These are phyloP conservation scores for Magnaporthiopsis poae DNA, from an alignment of 2,329 filamentous ascomycete species.

Conservation along the genomic window DNA sequence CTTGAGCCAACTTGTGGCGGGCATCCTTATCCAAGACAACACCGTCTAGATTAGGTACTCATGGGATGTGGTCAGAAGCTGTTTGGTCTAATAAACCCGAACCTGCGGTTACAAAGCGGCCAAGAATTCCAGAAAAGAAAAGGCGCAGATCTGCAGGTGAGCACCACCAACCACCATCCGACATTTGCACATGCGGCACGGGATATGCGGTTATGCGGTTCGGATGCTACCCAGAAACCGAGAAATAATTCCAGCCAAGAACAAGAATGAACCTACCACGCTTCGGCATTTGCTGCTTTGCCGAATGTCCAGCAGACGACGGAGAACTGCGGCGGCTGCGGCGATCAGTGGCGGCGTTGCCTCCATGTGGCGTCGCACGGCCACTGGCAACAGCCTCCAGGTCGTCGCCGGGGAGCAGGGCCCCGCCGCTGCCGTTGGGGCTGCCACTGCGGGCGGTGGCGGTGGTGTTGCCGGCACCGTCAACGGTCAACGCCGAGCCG, in stretches of 20 bases:
- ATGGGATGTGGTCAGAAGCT: slow-evolving; percentile 11
- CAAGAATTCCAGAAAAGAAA: background rate
- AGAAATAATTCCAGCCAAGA: background rate
- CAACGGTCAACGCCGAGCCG: too few relatives aligned
- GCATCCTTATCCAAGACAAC: slow-evolving; percentile 9
- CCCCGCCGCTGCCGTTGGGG: background rate
- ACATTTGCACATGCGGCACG: background rate
- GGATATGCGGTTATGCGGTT: background rate
- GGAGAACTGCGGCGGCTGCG: background rate
- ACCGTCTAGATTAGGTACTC: background rate
- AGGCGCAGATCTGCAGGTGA: background rate
- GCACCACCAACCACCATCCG: background rate
- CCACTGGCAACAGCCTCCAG: background rate
- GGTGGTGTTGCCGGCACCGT: background rate
- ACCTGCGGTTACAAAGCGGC: background rate
- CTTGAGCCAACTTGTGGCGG: slow-evolving; percentile 23
- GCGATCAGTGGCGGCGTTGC: background rate
- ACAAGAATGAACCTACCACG: background rate
- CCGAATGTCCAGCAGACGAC: background rate
- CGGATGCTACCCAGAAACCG: background rate
- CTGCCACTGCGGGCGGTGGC: background rate
- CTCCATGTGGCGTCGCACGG: background rate
- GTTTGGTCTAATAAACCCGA: background rate
- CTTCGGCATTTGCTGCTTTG: background rate
- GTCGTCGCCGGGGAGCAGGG: background rate